phyloP scores from a whole-genome alignment of 2,329 filamentous ascomycete genomes.

The Sporothrix phasma region DNA sequence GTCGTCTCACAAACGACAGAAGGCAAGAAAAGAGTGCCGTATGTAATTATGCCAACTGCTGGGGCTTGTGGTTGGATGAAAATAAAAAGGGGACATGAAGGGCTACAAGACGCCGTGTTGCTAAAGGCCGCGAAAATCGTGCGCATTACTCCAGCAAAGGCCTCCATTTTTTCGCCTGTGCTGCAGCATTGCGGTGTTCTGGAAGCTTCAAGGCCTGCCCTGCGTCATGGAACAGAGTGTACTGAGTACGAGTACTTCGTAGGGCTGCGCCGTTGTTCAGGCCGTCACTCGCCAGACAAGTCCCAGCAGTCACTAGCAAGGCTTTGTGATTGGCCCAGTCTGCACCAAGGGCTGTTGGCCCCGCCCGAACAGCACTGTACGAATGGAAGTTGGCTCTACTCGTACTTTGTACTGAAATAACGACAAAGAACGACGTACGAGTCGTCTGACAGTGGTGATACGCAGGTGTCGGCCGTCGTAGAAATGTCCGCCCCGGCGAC shows the following conservation, averaged over 20 bases:
- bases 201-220: constrained; percentile 13
- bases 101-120: not conserved
- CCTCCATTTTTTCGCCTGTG: not conserved
- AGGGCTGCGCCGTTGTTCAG: not conserved
- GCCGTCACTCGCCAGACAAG: not conserved
- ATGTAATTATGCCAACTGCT: not conserved
- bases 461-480: constrained; percentile 4
- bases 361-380: not conserved
- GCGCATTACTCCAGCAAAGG: not conserved
- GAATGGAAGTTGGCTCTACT: too few species aligned
- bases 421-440: too few species aligned
- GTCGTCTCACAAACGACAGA: not conserved
- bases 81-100: not conserved
- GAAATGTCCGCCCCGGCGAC: constrained; percentile 12
- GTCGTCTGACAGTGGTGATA: too few species aligned
- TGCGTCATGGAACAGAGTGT: constrained; percentile 13
- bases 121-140: not conserved
- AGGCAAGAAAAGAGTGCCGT: not conserved
- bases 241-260: too few species aligned
- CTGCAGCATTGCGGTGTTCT: not conserved
- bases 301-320: not conserved
- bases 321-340: constrained; percentile 10
- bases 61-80: not conserved
- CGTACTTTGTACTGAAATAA: too few species aligned
- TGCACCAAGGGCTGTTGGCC: not conserved